Evolutionary conservation across 2,329 filamentous ascomycete species (phyloP).

Genomic region (Penicillium sp.): DNA sequence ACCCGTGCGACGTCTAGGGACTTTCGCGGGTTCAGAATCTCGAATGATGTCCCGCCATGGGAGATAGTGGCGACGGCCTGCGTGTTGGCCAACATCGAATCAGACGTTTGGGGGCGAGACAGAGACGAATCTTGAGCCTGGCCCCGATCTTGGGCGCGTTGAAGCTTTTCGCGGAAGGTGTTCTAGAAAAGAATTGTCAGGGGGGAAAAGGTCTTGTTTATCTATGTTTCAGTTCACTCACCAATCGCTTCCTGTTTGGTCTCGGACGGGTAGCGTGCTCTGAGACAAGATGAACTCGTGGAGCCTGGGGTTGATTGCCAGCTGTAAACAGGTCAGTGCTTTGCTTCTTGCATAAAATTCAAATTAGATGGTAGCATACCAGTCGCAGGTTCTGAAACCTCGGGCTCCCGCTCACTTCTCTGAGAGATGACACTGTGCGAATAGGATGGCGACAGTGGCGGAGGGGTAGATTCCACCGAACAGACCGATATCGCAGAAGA

Average conservation of each 20-base stretch:
- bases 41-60: slow-evolving; percentile 41
- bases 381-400: slow-evolving; percentile 26
- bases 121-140: slow-evolving; percentile 21
- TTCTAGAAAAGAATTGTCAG: slow-evolving; percentile 28
- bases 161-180: slow-evolving; percentile 37
- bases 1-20: slow-evolving; percentile 41
- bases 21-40: slow-evolving; percentile 44
- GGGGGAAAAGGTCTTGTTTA: slow-evolving; percentile 13
- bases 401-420: slow-evolving; percentile 34
- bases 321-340: slow-evolving; percentile 18
- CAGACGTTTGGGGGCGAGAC: slow-evolving; percentile 25
- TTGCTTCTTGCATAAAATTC: slow-evolving; percentile 3
- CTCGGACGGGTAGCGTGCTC: slow-evolving; percentile 24
- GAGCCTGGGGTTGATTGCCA: slow-evolving; percentile 15
- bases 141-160: slow-evolving; percentile 24
- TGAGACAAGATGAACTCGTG: slow-evolving; percentile 27
- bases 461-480: slow-evolving; percentile 38
- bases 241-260: slow-evolving; percentile 30
- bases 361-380: background rate
- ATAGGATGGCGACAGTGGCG: slow-evolving; percentile 43
- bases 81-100: slow-evolving; percentile 34
- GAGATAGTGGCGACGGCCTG: slow-evolving; percentile 33
- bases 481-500: slow-evolving; percentile 33
- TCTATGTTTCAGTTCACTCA: slow-evolving; percentile 26
- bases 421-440: slow-evolving; percentile 38